phyloP scores from a whole-genome alignment of 2,329 filamentous ascomycete species.

The Aspergillus luchuensis region DNA sequence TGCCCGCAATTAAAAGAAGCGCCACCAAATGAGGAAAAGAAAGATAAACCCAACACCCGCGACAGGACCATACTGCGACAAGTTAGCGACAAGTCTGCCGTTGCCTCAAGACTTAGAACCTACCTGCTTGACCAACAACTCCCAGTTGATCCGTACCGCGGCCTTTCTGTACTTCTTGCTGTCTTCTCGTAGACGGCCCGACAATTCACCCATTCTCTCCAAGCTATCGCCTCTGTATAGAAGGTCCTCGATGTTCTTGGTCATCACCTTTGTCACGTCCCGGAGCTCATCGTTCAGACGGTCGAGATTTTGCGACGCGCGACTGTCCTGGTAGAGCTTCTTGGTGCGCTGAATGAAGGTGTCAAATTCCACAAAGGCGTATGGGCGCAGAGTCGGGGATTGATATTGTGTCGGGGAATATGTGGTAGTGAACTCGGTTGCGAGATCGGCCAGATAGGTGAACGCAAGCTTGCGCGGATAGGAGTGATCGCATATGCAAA shows the following conservation, averaged over 20 bases:
- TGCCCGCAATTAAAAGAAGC: constrained; percentile 69
- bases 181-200: constrained; percentile 81
- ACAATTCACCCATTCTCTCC: constrained; percentile 96
- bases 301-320: constrained; percentile 88
- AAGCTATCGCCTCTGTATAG: constrained; percentile 91
- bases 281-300: constrained; percentile 95
- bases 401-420: constrained; percentile 76
- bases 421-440: constrained; percentile 84
- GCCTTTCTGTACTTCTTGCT: constrained; percentile 92
- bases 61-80: constrained; percentile 76
- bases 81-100: constrained; percentile 25
- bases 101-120: constrained; percentile 24
- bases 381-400: constrained; percentile 75
- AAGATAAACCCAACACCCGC: constrained; percentile 79
- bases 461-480: constrained; percentile 98
- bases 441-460: constrained; percentile 92
- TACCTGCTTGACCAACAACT: constrained; percentile 86
- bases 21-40: constrained; percentile 84
- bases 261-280: constrained; percentile 99
- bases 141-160: constrained; percentile 96
- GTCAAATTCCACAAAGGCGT: constrained; percentile 97
- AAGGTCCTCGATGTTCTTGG: constrained; percentile 98
- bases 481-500: constrained; percentile 88
- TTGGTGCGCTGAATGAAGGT: constrained; percentile 93
- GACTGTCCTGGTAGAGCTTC: constrained; percentile 88